phyloP scores from a whole-genome alignment of 2,329 filamentous ascomycete genomes.

The Cladosporium phlei region DNA sequence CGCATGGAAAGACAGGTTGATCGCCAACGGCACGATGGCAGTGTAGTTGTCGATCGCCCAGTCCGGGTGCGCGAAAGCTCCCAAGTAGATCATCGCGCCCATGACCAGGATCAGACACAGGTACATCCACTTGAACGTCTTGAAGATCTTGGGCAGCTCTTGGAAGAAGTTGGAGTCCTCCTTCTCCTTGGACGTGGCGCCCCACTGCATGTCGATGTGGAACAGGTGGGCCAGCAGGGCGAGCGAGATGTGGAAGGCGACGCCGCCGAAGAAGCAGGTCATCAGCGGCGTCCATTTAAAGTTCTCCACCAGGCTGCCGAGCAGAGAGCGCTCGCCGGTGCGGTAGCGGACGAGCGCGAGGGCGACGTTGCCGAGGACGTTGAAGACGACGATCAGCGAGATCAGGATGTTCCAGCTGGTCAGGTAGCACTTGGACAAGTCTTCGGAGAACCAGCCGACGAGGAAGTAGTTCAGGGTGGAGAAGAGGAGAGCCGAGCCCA shows the following conservation, averaged over 20 bases:
- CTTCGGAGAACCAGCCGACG: slow-evolving; percentile 65
- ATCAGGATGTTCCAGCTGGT: slow-evolving; percentile 62
- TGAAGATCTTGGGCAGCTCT: slow-evolving; percentile 49
- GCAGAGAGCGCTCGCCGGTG: slow-evolving; percentile 49
- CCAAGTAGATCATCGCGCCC: slow-evolving; percentile 44
- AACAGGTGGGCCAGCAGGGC: slow-evolving; percentile 79
- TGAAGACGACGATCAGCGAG: slow-evolving; percentile 61
- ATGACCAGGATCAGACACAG: slow-evolving; percentile 43
- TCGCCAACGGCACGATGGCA: slow-evolving; percentile 53
- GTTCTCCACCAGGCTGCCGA: slow-evolving; percentile 51
- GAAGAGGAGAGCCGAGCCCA: slow-evolving; percentile 62
- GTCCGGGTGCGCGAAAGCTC: slow-evolving; percentile 39
- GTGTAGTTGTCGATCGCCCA: slow-evolving; percentile 54
- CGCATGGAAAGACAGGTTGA: slow-evolving; percentile 50
- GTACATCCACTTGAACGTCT: slow-evolving; percentile 50
- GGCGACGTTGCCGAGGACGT: slow-evolving; percentile 55
- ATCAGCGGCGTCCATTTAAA: slow-evolving; percentile 62
- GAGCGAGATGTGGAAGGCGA: slow-evolving; percentile 75
- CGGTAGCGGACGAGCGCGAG: slow-evolving; percentile 62
- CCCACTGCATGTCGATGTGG: slow-evolving; percentile 81
- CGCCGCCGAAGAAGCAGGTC: slow-evolving; percentile 78
- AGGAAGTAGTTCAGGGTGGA: slow-evolving; percentile 67
- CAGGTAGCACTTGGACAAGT: slow-evolving; percentile 63
- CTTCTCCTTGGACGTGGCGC: slow-evolving; percentile 75
- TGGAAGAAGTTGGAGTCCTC: slow-evolving; percentile 56